Evolutionary conservation across 441 rosid genomes (phyloP), one percentile per base, ranked within the genome.

Genomic region (Sinapis alba): DNA sequence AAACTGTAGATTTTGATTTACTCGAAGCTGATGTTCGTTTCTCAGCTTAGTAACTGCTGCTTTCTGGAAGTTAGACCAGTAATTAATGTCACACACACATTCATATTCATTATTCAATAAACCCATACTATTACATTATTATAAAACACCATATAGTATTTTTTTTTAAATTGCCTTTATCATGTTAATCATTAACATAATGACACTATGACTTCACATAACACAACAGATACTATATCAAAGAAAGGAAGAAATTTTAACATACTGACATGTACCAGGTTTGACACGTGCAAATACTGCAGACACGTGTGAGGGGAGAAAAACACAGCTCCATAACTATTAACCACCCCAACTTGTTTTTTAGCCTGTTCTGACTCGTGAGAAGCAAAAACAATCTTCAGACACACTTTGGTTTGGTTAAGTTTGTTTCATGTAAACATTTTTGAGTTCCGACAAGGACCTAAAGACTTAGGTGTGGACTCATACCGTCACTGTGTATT

Each of bases 1-100:
- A 86, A 85, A 85, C 92, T 89, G 90, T 86, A 87, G 90, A 81
- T 82, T 58, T 85, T 73, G 62, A 82, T 86, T 80, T 78, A 76
- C 83, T 82, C 96, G 82, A 92, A 76, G 92, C 89, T 68, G 26
- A 78, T 78, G 80, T 69, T 71, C 81, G 71, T 72, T 53, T 34
- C 47, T 67, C 18, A 54, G 73, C 34, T 64, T 73, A 54, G 81
- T 68, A 68, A 73, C 78, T 69, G 81, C 71, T 78, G 81, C 75
- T 62, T 73, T 78, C 34, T 54, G 36, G 45, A 78, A 53, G 32
- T 54, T 68, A 36, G 5, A 60, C 73, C 60, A 50, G 21, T 50
- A 66, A 26, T 77, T 5, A 71, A 71, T 77, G 68, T 71, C 58
- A 72, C 41, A 63, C 65, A 54, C 27, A 30, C 71, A 68, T 45